These are phyloP conservation scores for Peronospora farinosa DNA, from an alignment of 352 stramenopile genomes.

Conservation along the genomic window DNA sequence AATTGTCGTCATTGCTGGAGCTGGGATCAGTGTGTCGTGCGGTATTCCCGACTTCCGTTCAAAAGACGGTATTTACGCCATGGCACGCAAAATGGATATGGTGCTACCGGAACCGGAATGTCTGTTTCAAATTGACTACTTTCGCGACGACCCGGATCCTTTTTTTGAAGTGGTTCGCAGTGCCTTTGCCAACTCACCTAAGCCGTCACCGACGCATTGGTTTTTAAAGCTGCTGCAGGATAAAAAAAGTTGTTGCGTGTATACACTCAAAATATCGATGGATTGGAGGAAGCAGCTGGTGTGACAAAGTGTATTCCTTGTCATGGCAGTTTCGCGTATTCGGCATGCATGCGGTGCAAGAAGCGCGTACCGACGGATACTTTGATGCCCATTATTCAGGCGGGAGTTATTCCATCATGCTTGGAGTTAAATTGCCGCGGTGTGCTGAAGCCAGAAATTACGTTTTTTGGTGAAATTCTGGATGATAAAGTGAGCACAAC, in stretches of 20 bases:
- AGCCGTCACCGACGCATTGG: slow-evolving; percentile 91
- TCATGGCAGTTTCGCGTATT: slow-evolving; percentile 90
- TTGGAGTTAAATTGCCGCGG: slow-evolving; percentile 74
- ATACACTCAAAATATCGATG: slow-evolving; percentile 99
- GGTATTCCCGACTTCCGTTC: slow-evolving; percentile 98
- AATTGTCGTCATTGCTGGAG: slow-evolving; percentile 88
- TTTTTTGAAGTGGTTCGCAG: slow-evolving; percentile 94
- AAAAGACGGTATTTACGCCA: slow-evolving; percentile 81
- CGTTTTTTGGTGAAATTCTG: slow-evolving; percentile 95
- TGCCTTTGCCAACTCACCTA: slow-evolving; percentile 59
- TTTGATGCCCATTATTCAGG: slow-evolving; percentile 71
- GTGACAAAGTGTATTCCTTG: slow-evolving; percentile 91
- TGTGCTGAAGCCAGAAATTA: slow-evolving; percentile 95
- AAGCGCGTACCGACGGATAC: slow-evolving; percentile 40
- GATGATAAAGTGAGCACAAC: slow-evolving; percentile 80
- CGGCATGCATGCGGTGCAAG: slow-evolving; percentile 87
- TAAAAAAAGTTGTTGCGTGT: slow-evolving; percentile 88
- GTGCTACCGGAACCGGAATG: slow-evolving; percentile 92
- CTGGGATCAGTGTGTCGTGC: slow-evolving; percentile 93
- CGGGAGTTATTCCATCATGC: slow-evolving; percentile 66
- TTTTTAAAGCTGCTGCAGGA: slow-evolving; percentile 91
- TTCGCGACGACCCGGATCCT: slow-evolving; percentile 89
- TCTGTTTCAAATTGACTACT: slow-evolving; percentile 98
- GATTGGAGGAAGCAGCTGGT: slow-evolving; percentile 88
- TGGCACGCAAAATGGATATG: slow-evolving; percentile 73